Conservation (phyloP, 2,329 filamentous ascomycete genomes). For the Cladosporium sp. region DNA sequence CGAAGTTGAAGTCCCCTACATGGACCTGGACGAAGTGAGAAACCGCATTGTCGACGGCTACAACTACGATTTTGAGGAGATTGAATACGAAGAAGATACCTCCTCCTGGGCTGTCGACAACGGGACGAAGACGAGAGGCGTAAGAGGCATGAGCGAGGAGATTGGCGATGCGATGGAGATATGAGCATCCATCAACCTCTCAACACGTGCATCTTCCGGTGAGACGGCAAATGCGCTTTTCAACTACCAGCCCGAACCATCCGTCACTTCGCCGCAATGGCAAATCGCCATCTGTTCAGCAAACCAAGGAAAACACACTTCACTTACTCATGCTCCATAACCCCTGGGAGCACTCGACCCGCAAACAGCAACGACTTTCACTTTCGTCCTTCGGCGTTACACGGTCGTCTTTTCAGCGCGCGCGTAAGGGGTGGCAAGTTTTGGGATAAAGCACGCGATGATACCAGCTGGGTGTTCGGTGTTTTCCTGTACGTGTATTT, state of each 20-base stretch:
- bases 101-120: slow-evolving; percentile 6
- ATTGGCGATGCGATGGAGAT: slow-evolving; percentile 29
- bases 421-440: background rate
- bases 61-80: slow-evolving; percentile 16
- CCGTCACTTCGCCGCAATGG: too few species aligned
- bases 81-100: slow-evolving; percentile 9
- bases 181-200: slow-evolving; percentile 7
- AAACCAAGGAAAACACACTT: background rate
- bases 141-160: slow-evolving; percentile 28
- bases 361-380: background rate
- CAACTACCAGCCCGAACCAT: too few species aligned
- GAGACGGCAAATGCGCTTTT: too few species aligned
- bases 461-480: background rate
- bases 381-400: background rate
- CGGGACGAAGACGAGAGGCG: slow-evolving; percentile 4
- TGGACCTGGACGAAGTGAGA: slow-evolving; percentile 31
- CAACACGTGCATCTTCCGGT: background rate
- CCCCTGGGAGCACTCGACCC: background rate
- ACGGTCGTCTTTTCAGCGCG: background rate
- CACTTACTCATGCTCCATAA: background rate
- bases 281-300: background rate
- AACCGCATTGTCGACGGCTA: slow-evolving; percentile 29
- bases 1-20: slow-evolving; percentile 29
- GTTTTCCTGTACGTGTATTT: background rate
- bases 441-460: background rate